These are phyloP conservation scores for Balakata baccata DNA, from an alignment of 345 rosid species.

Conservation along the genomic window DNA sequence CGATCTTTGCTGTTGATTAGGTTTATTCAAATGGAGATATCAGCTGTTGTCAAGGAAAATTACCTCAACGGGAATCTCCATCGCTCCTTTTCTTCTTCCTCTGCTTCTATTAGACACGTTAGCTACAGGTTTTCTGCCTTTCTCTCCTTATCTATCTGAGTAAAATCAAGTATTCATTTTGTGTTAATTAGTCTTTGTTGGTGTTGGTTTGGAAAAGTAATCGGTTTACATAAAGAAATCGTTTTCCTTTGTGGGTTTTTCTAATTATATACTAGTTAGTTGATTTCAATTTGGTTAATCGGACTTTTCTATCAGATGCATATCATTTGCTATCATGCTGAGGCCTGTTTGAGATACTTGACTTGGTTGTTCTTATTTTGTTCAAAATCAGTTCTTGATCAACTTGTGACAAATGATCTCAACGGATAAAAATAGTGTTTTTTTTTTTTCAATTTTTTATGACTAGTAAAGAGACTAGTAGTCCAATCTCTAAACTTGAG, in stretches of 20 bases:
- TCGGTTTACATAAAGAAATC: background rate
- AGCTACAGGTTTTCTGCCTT: conserved; percentile 40
- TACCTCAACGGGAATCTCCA: conserved; percentile 28
- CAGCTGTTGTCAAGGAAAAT: conserved; percentile 12
- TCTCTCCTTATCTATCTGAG: background rate
- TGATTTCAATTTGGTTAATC: background rate
- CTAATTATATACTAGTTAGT: background rate
- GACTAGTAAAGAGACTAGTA: background rate
- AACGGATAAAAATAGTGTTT: background rate
- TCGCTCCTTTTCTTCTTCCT: conserved; percentile 32
- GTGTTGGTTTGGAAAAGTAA: background rate
- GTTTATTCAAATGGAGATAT: conserved; percentile 12
- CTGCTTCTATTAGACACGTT: conserved; percentile 45
- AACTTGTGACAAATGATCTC: background rate
- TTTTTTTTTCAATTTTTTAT: too few relatives aligned
- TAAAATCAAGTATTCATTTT: background rate
- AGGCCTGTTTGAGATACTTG: background rate
- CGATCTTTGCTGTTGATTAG: background rate
- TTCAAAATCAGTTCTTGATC: background rate
- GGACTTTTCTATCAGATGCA: background rate
- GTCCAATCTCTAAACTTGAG: background rate
- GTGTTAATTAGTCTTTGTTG: background rate
- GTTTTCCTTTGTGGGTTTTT: background rate
- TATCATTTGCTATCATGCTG: background rate
- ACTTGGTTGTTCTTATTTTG: background rate